Base-by-base conservation (phyloP, 2,329 filamentous ascomycete species). In the Talaromyces sp. region DNA sequence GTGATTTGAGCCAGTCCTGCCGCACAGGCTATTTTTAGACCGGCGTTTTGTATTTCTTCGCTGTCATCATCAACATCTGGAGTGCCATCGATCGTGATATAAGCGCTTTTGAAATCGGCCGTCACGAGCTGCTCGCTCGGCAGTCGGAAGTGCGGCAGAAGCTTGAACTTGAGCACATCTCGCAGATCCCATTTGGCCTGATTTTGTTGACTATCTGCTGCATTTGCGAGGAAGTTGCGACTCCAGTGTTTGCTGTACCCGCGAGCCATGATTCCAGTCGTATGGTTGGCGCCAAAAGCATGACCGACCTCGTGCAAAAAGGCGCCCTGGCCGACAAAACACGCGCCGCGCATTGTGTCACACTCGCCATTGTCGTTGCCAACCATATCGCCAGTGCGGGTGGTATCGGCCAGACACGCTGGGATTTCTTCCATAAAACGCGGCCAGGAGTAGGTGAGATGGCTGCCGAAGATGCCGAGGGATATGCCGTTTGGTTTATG, bases 351-450 rank as follows among this genome's bases (percentile, higher is more conserved):
- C 69, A 81, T 76, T 18, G 74, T 76, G 1, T 63, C 66, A 61
- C 79, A 81, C 61, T 80, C 74, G 28, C 72, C 72, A 54, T 79
- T 78, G 58, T 80, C 76, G 61, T 80, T 76, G 0, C 73, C 76
- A 2, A 79, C 73, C 0, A 70, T 70, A 31, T 75, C 70, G 0
- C 78, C 80, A 0, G 78, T 74, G 0, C 65, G 27, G 2, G 70
- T 68, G 7, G 63, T 66, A 57, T 82, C 79, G 1, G 73, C 66
- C 34, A 68, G 60, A 58, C 65, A 68, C 8, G 64, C 61, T 27
- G 66, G 60, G 16, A 68, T 36, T 52, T 68, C 67, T 59, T 68
- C 66, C 28, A 67, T n/a, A 18, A 68, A 68, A 18, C 67, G 66
- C 14, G 67, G 67, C 66, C 66, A 68, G 6, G 66, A 67, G 60